Percentiles rank a stretch among this genome's conserved stretches.
Evolutionary conservation across 208 protist genomes (phyloP).

Genomic region (Trypanosoma lewisi): DNA sequence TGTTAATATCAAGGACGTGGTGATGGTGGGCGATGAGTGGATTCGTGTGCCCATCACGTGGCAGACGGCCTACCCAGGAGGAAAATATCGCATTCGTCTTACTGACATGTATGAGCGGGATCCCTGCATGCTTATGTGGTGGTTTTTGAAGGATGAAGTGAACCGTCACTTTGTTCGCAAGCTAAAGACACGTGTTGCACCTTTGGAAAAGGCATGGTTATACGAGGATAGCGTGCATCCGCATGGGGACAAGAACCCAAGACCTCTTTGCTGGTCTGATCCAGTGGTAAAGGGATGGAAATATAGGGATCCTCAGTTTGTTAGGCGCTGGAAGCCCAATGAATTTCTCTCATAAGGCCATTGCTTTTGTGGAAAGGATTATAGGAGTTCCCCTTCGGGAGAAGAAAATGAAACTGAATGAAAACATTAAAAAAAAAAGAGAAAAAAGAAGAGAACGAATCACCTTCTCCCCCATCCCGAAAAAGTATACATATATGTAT

Average conservation of each 20-base stretch:
- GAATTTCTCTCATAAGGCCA: slow-evolving; percentile 69
- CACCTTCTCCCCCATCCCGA: no score
- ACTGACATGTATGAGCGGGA: slow-evolving; percentile 92
- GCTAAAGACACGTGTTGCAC: slow-evolving; percentile 84
- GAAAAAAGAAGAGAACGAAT: no score
- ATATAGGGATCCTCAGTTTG: slow-evolving; percentile 82
- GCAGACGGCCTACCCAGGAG: slow-evolving; percentile 89
- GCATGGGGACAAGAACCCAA: slow-evolving; percentile 82
- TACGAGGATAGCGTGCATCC: slow-evolving; percentile 89
- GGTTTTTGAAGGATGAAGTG: slow-evolving; percentile 89
- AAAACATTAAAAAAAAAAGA: no score
- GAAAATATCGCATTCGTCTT: slow-evolving; percentile 88
- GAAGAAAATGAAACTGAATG: no score
- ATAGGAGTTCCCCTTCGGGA: no score
- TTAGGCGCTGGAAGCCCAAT: slow-evolving; percentile 82
- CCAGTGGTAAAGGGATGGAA: slow-evolving; percentile 46
- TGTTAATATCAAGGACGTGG: slow-evolving; percentile 88
- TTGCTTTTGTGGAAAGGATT: not conserved
- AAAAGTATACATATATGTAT: slow-evolving; percentile 1
- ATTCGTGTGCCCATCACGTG: slow-evolving; percentile 90
- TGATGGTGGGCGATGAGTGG: slow-evolving; percentile 90
- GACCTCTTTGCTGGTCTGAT: slow-evolving; percentile 83
- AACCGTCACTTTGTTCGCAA: slow-evolving; percentile 90
- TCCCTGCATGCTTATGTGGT: slow-evolving; percentile 93
- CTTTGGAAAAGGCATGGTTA: slow-evolving; percentile 91